Base-by-base conservation (phyloP, 2,329 filamentous ascomycete species). In the Pseudodiploospora longispora region DNA sequence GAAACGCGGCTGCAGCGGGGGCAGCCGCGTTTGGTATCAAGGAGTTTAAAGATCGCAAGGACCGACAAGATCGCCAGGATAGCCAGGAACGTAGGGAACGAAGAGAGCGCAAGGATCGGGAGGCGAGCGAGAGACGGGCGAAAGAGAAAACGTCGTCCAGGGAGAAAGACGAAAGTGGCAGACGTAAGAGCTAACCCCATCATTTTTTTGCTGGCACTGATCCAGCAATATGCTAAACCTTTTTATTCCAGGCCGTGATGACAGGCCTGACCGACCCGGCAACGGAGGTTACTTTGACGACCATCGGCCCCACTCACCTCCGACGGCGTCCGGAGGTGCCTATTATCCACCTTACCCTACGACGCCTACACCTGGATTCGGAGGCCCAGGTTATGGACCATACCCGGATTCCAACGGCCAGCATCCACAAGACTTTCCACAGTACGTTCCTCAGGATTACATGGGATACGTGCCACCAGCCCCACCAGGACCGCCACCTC, bases 1-100 rank as follows among this genome's bases (percentile, higher is more conserved):
- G 76, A 36, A 67, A 80, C 42, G 64, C 80, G 52, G 76, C 78
- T 10, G 70, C 71, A 4, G 78, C 73, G 1, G 78, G 76, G 6
- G 80, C 80, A 5, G 77, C 79, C 1, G 80, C 78, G 5, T 72
- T 83, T 46, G 78, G 79, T 0, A 69, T 83, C 45, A 82, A 81
- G 56, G 76, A 80, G 54, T 78, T 74, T 48, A 69, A 72, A 47
- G 72, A 78, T 54, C 59, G 43, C 62, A 70, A 67, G 58, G 68
- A 74, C 44, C 63, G 60, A 53, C 19, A 19, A 19, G 19, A 19
- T 19, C 19, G 19, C 19, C 19, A 19, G 19, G 19, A 19, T 19
- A 19, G 19, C 19, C 19, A 19, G 19, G 69, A 65, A 49, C 72
- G 58, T 49, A 57, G 55, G 40, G 57, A 63, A 42, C 50, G 55